Conservation (phyloP, 345 rosid species). For the Brassica rapa region DNA sequence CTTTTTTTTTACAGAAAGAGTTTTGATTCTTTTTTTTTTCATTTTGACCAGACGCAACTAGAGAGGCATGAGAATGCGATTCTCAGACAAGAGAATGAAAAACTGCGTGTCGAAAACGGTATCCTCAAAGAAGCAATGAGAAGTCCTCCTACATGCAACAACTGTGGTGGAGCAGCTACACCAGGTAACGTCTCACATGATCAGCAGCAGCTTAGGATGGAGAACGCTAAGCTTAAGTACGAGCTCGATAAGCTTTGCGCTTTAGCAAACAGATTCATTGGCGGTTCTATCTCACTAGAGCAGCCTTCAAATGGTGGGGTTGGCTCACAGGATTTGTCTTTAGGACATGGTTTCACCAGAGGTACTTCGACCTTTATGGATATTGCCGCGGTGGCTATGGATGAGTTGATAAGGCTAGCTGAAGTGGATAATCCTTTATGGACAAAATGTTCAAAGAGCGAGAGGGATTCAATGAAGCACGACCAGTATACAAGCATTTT, state of each 20-base stretch:
- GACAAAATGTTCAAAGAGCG: conserved; percentile 51
- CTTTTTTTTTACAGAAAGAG: background rate
- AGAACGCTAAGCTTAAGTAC: conserved; percentile 44
- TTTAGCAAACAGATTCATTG: conserved; percentile 58
- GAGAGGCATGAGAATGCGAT: conserved; percentile 68
- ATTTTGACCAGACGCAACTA: conserved; percentile 57
- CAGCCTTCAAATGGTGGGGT: conserved; percentile 36
- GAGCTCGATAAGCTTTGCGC: conserved; percentile 51
- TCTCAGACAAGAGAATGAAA: conserved; percentile 66
- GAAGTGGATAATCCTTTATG: conserved; percentile 53
- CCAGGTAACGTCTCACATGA: conserved; percentile 34
- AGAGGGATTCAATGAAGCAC: conserved; percentile 49
- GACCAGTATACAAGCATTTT: conserved; percentile 56
- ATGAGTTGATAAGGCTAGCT: conserved; percentile 40
- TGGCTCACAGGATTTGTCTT: background rate
- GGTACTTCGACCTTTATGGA: background rate
- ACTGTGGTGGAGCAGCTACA: conserved; percentile 62
- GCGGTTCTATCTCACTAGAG: conserved; percentile 48
- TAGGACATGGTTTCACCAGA: background rate
- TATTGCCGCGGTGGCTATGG: background rate
- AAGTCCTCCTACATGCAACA: conserved; percentile 60
- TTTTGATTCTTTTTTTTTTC: background rate
- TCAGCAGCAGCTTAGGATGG: background rate
- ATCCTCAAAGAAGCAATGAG: conserved; percentile 51
- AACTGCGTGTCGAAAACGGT: conserved; percentile 63